Evolutionary conservation across 495 filamentous ascomycete genomes (phyloP).

Genomic region (Hyaloscypha variabilis): DNA sequence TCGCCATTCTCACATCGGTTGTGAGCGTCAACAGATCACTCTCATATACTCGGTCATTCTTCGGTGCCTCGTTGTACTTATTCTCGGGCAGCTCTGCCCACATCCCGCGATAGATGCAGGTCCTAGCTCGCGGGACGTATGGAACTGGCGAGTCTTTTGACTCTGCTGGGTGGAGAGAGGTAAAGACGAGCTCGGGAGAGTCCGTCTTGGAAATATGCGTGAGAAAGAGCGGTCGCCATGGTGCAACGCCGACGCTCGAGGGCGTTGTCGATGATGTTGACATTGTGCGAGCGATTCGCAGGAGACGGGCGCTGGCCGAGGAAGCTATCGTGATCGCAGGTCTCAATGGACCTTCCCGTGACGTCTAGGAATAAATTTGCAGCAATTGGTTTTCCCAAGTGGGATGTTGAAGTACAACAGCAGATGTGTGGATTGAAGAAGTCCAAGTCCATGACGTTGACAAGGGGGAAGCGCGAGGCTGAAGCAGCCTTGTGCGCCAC

Average conservation of each 20-base stretch:
- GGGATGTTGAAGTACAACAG: neutral
- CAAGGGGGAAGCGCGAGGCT: neutral
- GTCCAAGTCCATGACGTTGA: neutral
- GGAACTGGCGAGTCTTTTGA: constrained; percentile 21
- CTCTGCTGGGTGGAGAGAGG: constrained; percentile 57
- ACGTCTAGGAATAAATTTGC: neutral
- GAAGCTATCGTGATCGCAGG: constrained; percentile 29
- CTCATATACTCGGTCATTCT: constrained; percentile 68
- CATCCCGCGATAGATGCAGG: constrained; percentile 77
- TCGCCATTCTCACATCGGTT: constrained; percentile 85
- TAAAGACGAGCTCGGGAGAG: constrained; percentile 70
- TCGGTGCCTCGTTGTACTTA: constrained; percentile 52
- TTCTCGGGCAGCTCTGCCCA: constrained; percentile 71
- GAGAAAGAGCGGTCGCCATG: constrained; percentile 71
- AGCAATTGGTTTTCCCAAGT: neutral
- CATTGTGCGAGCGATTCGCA: constrained; percentile 31
- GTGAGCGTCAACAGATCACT: constrained; percentile 82
- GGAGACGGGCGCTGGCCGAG: constrained; percentile 16
- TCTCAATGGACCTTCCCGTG: constrained; percentile 12
- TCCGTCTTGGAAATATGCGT: constrained; percentile 62
- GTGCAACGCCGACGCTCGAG: constrained; percentile 39
- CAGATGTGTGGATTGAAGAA: neutral
- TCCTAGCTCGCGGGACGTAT: constrained; percentile 46
- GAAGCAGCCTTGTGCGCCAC: neutral
- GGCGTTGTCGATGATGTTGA: constrained; percentile 23